Percentiles rank a stretch among this genome's conserved stretches.
These are phyloP conservation scores for Apiosordaria backusii DNA, from an alignment of 495 filamentous ascomycete genomes.

Conservation along the genomic window DNA sequence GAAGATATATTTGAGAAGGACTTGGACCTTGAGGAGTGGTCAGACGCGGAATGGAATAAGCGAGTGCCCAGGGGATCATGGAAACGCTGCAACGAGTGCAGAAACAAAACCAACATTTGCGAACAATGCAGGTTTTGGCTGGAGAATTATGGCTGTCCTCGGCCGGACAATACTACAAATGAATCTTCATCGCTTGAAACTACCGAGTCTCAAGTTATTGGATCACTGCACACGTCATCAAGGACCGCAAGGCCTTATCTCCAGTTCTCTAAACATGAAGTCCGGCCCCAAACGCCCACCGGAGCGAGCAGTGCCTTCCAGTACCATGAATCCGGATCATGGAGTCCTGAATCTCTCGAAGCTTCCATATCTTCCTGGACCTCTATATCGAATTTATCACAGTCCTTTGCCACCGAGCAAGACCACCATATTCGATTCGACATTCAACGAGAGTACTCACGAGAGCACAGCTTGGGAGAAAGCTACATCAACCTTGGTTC, in stretches of 20 bases:
- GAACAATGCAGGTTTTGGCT: neutral
- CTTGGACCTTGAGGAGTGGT: neutral
- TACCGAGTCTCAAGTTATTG: neutral
- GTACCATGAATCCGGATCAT: neutral
- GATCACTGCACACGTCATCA: neutral
- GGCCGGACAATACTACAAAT: neutral
- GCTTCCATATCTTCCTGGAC: neutral
- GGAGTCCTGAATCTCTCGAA: neutral
- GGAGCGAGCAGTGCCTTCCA: neutral
- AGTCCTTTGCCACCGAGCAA: neutral
- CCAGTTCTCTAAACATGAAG: neutral
- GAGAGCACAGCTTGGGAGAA: neutral
- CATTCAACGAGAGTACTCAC: neutral
- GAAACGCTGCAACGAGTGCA: neutral
- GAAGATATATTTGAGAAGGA: neutral
- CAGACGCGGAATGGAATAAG: neutral
- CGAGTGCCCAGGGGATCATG: neutral
- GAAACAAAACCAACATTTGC: neutral
- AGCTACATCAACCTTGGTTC: neutral
- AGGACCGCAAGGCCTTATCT: neutral
- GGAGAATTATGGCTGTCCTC: neutral
- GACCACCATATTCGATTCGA: neutral
- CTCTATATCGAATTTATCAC: neutral
- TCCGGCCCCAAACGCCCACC: neutral
- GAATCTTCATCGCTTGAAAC: neutral